Percentiles rank a stretch among this genome's conserved stretches.
phyloP scores from a whole-genome alignment of 257 asterid genomes.

The Solanum corneliomulleri region DNA sequence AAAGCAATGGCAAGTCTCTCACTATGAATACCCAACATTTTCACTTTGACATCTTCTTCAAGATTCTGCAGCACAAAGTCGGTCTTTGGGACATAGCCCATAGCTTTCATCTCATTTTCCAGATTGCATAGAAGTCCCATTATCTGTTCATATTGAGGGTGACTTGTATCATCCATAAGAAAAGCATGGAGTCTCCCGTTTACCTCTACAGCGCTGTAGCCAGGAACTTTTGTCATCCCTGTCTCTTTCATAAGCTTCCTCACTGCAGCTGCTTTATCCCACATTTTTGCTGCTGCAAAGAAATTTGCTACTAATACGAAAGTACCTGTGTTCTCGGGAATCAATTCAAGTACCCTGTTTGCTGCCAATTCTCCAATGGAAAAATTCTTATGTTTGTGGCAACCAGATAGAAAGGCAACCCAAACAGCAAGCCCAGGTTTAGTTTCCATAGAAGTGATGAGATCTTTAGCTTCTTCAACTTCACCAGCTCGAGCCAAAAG shows the following conservation, averaged over 20 bases:
- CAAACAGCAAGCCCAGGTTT: constrained; percentile 58
- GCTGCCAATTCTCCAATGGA: constrained; percentile 54
- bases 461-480: constrained; percentile 48
- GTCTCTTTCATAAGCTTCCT: constrained; percentile 47
- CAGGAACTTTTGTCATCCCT: constrained; percentile 60
- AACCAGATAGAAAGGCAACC: constrained; percentile 83
- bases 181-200: constrained; percentile 52
- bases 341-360: constrained; percentile 46
- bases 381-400: constrained; percentile 53
- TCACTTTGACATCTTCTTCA: constrained; percentile 38
- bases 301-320: constrained; percentile 58
- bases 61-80: constrained; percentile 43
- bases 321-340: constrained; percentile 44
- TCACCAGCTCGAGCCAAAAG: constrained; percentile 74
- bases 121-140: constrained; percentile 22
- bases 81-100: constrained; percentile 41
- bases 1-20: constrained; percentile 61
- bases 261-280: constrained; percentile 57
- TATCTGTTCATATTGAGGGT: constrained; percentile 39
- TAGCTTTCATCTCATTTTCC: constrained; percentile 44
- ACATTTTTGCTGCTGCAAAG: constrained; percentile 58
- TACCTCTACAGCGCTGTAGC: constrained; percentile 50
- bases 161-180: constrained; percentile 48
- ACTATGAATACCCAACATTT: constrained; percentile 47
- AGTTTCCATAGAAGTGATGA: constrained; percentile 31